phyloP scores from a whole-genome alignment of 495 filamentous ascomycete genomes.

The Penicillium soppii region DNA sequence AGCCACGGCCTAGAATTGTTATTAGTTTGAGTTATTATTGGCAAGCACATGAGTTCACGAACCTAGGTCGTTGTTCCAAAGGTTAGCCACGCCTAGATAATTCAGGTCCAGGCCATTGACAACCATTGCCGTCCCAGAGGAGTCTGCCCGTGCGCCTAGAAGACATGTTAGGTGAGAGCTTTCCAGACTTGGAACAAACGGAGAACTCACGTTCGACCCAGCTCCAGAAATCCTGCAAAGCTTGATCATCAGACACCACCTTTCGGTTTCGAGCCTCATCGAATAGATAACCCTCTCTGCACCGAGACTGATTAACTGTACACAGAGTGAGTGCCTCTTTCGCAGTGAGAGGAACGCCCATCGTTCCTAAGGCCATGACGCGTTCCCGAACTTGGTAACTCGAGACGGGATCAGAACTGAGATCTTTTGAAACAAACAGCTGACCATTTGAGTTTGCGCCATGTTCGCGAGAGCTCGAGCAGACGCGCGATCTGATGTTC shows the following conservation, averaged over 20 bases:
- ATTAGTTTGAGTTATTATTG: slow-evolving; percentile 7
- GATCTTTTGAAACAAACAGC: slow-evolving; percentile 2
- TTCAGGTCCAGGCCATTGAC: slow-evolving; percentile 73
- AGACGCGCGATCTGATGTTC: slow-evolving; percentile 28
- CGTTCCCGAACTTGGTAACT: slow-evolving; percentile 47
- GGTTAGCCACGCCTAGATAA: slow-evolving; percentile 76
- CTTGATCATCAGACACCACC: slow-evolving; percentile 69
- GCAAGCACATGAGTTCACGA: slow-evolving; percentile 8
- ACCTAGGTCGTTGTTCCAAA: slow-evolving; percentile 80
- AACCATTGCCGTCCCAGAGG: slow-evolving; percentile 70
- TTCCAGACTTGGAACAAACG: background rate
- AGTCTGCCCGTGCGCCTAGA: slow-evolving; percentile 63
- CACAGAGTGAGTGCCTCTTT: slow-evolving; percentile 44
- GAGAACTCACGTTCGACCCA: slow-evolving; percentile 65
- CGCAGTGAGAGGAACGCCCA: slow-evolving; percentile 27
- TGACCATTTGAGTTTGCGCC: slow-evolving; percentile 6
- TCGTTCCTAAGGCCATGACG: slow-evolving; percentile 27
- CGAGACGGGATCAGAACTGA: slow-evolving; percentile 28
- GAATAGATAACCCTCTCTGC: slow-evolving; percentile 77
- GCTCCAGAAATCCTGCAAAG: slow-evolving; percentile 73
- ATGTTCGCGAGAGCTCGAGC: slow-evolving; percentile 16
- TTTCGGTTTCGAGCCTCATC: slow-evolving; percentile 65
- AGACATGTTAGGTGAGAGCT: slow-evolving; percentile 18
- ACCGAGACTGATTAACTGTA: slow-evolving; percentile 50
- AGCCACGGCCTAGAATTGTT: slow-evolving; percentile 32